Conservation (phyloP, 164 flowering plant genomes). For the Cinnamomum micranthum region DNA sequence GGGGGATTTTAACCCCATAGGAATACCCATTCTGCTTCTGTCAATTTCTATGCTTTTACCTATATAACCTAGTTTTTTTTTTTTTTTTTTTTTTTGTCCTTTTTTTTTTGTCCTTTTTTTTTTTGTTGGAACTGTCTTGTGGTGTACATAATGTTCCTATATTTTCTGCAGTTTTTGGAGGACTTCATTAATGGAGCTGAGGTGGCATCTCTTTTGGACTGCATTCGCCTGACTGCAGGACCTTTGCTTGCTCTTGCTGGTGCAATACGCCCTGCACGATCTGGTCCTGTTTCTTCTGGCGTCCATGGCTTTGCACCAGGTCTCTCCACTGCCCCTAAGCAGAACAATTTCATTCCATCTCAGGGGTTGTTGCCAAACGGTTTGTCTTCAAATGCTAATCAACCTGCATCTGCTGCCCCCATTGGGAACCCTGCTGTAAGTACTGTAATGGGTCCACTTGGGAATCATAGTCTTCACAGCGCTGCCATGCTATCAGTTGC, state of each 20-base stretch:
- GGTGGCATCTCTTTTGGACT: constrained; percentile 91
- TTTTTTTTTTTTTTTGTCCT: no score
- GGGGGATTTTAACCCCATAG: no score
- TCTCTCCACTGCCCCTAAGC: constrained; percentile 50
- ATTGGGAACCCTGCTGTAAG: constrained; percentile 35
- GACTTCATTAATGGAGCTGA: constrained; percentile 98
- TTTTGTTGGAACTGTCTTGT: not conserved
- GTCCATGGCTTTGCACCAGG: constrained; percentile 51
- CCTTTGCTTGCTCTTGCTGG: constrained; percentile 95
- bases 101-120: no score
- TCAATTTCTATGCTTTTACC: no score
- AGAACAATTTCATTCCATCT: constrained; percentile 39
- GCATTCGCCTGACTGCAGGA: constrained; percentile 96
- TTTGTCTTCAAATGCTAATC: constrained; percentile 40
- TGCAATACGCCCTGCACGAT: constrained; percentile 97
- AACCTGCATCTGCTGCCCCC: constrained; percentile 33
- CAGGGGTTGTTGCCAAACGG: constrained; percentile 49
- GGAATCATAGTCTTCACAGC: constrained; percentile 54
- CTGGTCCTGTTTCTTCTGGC: constrained; percentile 69
- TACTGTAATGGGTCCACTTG: constrained; percentile 41
- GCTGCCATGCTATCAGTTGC: constrained; percentile 76
- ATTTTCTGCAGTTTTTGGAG: constrained; percentile 70
- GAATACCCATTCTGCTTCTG: no score
- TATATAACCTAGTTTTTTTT: not conserved
- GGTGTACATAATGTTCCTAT: not conserved